A percentile compares a stretch with the other conserved stretches of the same genome.
phyloP scores from a whole-genome alignment of 2,329 filamentous ascomycete species.

The Lachnellula occidentalis region DNA sequence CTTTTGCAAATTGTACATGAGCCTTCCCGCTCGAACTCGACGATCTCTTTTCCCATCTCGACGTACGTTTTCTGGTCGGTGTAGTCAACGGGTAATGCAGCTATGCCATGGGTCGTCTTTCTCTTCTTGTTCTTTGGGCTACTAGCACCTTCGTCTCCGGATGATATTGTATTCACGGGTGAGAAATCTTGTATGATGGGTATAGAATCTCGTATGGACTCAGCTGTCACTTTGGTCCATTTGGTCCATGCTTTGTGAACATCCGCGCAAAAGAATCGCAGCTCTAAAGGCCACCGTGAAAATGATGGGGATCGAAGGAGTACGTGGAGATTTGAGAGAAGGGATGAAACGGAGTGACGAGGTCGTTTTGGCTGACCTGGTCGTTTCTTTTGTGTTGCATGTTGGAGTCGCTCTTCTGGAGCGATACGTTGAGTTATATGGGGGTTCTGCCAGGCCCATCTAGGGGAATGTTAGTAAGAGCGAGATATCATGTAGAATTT shows the following conservation, averaged over 20 bases:
- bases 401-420: conserved; percentile 51
- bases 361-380: conserved; percentile 53
- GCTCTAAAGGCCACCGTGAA: conserved; percentile 69
- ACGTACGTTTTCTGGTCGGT: conserved; percentile 47
- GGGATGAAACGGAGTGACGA: conserved; percentile 55
- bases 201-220: conserved; percentile 21
- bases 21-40: conserved; percentile 52
- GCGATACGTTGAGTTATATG: conserved; percentile 76
- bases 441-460: conserved; percentile 89
- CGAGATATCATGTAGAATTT: not conserved
- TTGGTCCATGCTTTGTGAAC: conserved; percentile 63
- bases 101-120: conserved; percentile 41
- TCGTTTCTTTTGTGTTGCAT: conserved; percentile 45
- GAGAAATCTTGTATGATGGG: conserved; percentile 23
- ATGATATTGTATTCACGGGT: not conserved
- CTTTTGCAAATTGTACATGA: conserved; percentile 48
- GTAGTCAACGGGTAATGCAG: conserved; percentile 52
- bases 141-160: not conserved
- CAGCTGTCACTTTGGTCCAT: conserved; percentile 42
- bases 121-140: conserved; percentile 8
- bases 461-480: conserved; percentile 30
- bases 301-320: conserved; percentile 78
- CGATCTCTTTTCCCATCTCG: conserved; percentile 48
- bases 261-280: conserved; percentile 73
- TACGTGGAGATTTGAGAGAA: conserved; percentile 75